Evolutionary conservation across 352 stramenopile species (phyloP), one percentile per base, ranked within the genome.

Genomic region (Pythium rhizo-oryzae): DNA sequence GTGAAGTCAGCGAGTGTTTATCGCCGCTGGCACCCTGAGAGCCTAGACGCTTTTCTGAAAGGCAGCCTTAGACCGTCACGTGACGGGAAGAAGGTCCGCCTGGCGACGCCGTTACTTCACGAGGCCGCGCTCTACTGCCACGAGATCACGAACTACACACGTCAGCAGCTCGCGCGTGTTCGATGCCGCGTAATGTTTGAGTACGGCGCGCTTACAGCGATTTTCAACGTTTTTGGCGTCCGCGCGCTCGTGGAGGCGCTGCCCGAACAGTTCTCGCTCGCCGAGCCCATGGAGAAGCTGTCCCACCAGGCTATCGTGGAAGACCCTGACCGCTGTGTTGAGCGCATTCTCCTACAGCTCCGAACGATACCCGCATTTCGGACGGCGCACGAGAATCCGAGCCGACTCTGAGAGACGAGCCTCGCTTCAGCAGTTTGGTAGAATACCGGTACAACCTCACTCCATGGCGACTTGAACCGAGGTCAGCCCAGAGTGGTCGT

Each of bases 11-110:
- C 44, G 1, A 33, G 47, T 0, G 35, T n/a, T 8, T 72, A 59
- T 37, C 50, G 21, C 2, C 50, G 46, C 1, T 72, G 66, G 41
- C 15, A 72, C 18, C 39, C 23, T 8, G 59, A 67, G 39, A 28
- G 30, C 23, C 8, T 54, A 1, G 49, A 63, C 41, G 57, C 46
- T n/a, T 53, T 53, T 21, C 46, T 53, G 8, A 18, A 30, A 12
- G 46, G 21, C n/a, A 18, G 37, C 15, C 37, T 43, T 1, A 18
- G 9, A 9, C 37, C 9, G 37, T 43, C 37, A 9, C 37, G 11
- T 9, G 37, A 43, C 37, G 37, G 37, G 1, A 43, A 4, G 37
- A 43, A 1, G 4, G 37, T 43, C 3, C 37, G 37, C 15, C 13
- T 43, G 37, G 37, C 37, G 9, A 43, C 37, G 15, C 37, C 37